These are phyloP conservation scores for Medicago truncatula DNA, from an alignment of 306 rosid species.

Conservation along the genomic window DNA sequence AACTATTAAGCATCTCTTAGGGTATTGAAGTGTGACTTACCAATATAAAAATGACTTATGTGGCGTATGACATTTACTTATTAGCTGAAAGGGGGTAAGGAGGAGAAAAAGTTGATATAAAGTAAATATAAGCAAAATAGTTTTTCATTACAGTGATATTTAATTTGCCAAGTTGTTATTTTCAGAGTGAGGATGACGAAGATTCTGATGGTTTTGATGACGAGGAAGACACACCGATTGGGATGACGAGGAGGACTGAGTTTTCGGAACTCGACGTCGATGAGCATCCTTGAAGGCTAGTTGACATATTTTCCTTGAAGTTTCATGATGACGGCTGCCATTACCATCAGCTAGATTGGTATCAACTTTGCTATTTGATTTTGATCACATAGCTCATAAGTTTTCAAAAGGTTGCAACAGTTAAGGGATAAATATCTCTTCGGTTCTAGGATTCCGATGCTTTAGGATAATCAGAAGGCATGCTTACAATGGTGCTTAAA, in stretches of 20 bases:
- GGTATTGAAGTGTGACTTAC: too few relatives aligned
- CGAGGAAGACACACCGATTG: constrained; percentile 43
- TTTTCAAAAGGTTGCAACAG: constrained; percentile 6
- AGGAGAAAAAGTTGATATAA: constrained; percentile 21
- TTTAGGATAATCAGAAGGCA: constrained; percentile 35
- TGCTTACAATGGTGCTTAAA: constrained; percentile 25
- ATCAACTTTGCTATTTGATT: constrained; percentile 21
- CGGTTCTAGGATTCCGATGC: neutral
- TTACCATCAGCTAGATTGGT: constrained; percentile 43
- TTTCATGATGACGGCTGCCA: constrained; percentile 34
- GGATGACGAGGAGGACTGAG: constrained; percentile 49
- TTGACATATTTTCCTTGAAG: constrained; percentile 26
- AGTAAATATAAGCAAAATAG: neutral
- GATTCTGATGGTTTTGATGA: constrained; percentile 51
- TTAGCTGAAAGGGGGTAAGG: too few relatives aligned
- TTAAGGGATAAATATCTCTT: neutral
- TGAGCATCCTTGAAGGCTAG: constrained; percentile 43
- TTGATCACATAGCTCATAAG: constrained; percentile 26
- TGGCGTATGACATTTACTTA: too few relatives aligned
- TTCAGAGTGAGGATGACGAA: constrained; percentile 70
- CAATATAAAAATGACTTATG: too few relatives aligned
- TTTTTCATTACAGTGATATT: constrained; percentile 8
- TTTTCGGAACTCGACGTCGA: constrained; percentile 31
- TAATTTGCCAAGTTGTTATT: constrained; percentile 31
- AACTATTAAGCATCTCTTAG: too few relatives aligned